Evolutionary conservation across 2,329 filamentous ascomycete species (phyloP).

Genomic region (Aspergillus bombycis): DNA sequence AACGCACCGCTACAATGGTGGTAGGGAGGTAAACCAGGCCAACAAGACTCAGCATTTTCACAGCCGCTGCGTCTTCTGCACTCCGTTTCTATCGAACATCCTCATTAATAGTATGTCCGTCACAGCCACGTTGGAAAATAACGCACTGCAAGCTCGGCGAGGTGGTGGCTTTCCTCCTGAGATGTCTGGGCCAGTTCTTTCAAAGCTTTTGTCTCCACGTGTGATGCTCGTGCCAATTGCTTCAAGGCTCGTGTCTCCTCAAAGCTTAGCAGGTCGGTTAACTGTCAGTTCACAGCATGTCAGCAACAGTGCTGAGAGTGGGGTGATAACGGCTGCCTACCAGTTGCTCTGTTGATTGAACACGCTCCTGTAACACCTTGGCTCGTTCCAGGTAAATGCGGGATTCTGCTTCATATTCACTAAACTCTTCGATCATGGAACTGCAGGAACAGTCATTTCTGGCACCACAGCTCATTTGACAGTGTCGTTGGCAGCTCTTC

Average conservation of each 20-base stretch:
- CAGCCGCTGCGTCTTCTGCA: conserved; percentile 13
- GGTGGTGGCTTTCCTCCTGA: conserved; percentile 4
- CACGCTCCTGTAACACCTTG: conserved; percentile 10
- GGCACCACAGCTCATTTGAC: conserved; percentile 2
- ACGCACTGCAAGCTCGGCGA: conserved; percentile 17
- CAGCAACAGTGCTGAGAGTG: background rate
- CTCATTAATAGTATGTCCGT: background rate
- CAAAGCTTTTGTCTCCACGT: conserved; percentile 7
- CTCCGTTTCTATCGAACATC: conserved; percentile 4
- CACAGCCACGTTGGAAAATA: background rate
- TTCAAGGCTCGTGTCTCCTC: conserved; percentile 13
- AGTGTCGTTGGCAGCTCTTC: conserved; percentile 10
- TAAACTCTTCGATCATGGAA: conserved; percentile 12
- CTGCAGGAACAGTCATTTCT: background rate
- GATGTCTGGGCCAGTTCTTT: conserved; percentile 8
- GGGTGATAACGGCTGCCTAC: background rate
- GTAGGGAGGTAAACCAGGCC: conserved; percentile 15
- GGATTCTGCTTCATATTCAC: conserved; percentile 9
- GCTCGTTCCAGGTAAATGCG: conserved; percentile 13
- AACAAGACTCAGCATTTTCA: conserved; percentile 19
- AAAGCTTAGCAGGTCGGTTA: conserved; percentile 15
- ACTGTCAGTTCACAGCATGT: background rate
- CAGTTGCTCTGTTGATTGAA: conserved; percentile 15
- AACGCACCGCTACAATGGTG: conserved; percentile 18
- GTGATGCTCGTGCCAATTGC: conserved; percentile 8